Conservation (phyloP, 2,329 filamentous ascomycete genomes). For the Calonectria naviculata region DNA sequence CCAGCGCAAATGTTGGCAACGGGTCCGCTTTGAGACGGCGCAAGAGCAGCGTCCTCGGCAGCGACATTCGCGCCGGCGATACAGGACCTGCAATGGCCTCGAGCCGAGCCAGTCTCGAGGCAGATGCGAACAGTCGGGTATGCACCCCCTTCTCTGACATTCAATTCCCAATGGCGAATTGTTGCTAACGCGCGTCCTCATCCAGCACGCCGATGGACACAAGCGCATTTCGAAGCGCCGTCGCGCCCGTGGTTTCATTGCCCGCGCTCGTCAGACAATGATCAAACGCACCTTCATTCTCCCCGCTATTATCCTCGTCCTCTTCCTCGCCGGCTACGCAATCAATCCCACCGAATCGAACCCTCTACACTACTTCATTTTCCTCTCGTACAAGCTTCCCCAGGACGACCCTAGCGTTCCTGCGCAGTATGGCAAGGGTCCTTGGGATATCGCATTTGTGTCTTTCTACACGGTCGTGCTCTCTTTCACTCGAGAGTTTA, state of each 20-base stretch:
- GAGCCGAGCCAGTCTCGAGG: slow-evolving; percentile 58
- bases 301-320: slow-evolving; percentile 74
- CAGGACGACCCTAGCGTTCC: slow-evolving; percentile 53
- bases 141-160: slow-evolving; percentile 7
- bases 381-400: slow-evolving; percentile 87
- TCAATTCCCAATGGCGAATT: not conserved
- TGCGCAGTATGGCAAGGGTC: slow-evolving; percentile 88
- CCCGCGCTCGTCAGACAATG: slow-evolving; percentile 63
- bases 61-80: slow-evolving; percentile 65
- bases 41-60: slow-evolving; percentile 66
- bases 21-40: slow-evolving; percentile 59
- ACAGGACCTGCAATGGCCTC: slow-evolving; percentile 66
- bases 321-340: slow-evolving; percentile 76
- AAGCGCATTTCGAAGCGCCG: slow-evolving; percentile 65
- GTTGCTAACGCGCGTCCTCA: slow-evolving; percentile 21
- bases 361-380: slow-evolving; percentile 83
- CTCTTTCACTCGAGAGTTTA: slow-evolving; percentile 93
- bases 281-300: slow-evolving; percentile 71
- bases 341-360: slow-evolving; percentile 83
- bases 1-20: slow-evolving; percentile 41
- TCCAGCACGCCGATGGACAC: slow-evolving; percentile 35
- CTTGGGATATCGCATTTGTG: slow-evolving; percentile 87
- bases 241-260: slow-evolving; percentile 62
- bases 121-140: slow-evolving; percentile 34
- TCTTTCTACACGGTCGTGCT: slow-evolving; percentile 90